A percentile compares a stretch with the other conserved stretches of the same genome.
Evolutionary conservation across 352 stramenopile species (phyloP).

Genomic region (Blastocystis sp.): DNA sequence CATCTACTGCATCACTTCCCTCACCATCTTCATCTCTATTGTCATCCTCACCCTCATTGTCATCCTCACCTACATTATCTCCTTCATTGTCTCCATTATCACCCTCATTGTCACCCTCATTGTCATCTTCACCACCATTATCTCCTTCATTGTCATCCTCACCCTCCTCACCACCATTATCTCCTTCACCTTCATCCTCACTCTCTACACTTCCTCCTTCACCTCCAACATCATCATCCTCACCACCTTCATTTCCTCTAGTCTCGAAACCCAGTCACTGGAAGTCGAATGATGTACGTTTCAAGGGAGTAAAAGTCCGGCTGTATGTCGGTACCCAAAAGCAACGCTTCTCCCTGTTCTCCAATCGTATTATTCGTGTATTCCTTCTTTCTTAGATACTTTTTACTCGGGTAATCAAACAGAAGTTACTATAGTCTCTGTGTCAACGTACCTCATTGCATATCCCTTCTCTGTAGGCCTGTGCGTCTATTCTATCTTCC

Average conservation of each 20-base stretch:
- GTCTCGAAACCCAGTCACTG: neutral
- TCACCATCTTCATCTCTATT: neutral
- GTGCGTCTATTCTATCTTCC: constrained; percentile 24
- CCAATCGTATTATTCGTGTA: neutral
- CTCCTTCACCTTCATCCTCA: neutral
- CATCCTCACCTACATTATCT: neutral
- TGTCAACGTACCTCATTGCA: neutral
- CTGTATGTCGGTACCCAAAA: neutral
- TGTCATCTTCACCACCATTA: neutral
- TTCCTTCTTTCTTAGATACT: neutral
- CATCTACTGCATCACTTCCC: neutral
- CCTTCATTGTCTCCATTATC: neutral
- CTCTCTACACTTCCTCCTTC: neutral
- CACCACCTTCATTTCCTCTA: neutral
- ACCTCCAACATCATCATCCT: neutral
- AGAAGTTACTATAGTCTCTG: constrained; percentile 28
- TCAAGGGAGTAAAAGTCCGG: neutral
- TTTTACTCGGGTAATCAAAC: constrained; percentile 5
- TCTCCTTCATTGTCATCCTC: neutral
- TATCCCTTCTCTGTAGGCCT: neutral
- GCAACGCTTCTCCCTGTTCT: neutral
- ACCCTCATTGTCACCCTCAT: neutral
- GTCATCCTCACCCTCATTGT: neutral
- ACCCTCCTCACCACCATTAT: neutral
- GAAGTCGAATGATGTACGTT: neutral